These are phyloP conservation scores for Apophysomyces variabilis DNA, from an alignment of 371 early-diverging fungal species.

Conservation along the genomic window DNA sequence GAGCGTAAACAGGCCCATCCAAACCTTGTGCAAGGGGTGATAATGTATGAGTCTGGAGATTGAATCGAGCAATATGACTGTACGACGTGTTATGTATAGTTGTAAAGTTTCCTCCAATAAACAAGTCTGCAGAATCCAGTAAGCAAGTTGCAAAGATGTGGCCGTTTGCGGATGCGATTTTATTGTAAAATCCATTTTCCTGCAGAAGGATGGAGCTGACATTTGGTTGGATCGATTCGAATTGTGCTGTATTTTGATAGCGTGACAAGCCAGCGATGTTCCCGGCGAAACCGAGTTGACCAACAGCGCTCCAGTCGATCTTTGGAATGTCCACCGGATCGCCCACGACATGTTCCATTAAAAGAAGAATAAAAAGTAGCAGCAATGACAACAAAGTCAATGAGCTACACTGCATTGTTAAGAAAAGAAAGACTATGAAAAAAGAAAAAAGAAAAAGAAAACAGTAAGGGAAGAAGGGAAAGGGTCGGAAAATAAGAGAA, in stretches of 20 bases:
- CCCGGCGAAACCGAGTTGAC: conserved; percentile 36
- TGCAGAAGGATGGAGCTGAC: conserved; percentile 11
- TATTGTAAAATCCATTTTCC: conserved; percentile 20
- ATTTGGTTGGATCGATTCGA: conserved; percentile 22
- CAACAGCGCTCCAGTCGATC: conserved; percentile 18
- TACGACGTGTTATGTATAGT: conserved; percentile 29
- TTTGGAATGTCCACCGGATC: conserved; percentile 11
- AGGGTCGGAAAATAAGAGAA: no score
- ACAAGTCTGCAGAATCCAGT: conserved; percentile 21
- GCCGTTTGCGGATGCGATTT: conserved; percentile 21
- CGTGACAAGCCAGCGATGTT: conserved; percentile 41
- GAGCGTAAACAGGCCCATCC: conserved; percentile 67
- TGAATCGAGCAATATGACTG: conserved; percentile 57
- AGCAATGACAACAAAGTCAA: not conserved
- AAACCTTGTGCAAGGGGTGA: conserved; percentile 63
- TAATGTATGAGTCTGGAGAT: conserved; percentile 46
- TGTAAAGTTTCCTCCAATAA: conserved; percentile 54
- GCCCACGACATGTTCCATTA: not conserved
- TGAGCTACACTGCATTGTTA: not conserved
- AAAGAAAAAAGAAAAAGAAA: not conserved
- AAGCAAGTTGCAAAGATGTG: conserved; percentile 15
- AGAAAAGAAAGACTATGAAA: not conserved
- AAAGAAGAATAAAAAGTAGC: not conserved
- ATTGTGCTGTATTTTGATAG: conserved; percentile 19
- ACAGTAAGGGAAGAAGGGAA: not conserved